These are phyloP conservation scores for Pyrus hybrid DNA, from an alignment of 331 rosid genomes.

Conservation along the genomic window DNA sequence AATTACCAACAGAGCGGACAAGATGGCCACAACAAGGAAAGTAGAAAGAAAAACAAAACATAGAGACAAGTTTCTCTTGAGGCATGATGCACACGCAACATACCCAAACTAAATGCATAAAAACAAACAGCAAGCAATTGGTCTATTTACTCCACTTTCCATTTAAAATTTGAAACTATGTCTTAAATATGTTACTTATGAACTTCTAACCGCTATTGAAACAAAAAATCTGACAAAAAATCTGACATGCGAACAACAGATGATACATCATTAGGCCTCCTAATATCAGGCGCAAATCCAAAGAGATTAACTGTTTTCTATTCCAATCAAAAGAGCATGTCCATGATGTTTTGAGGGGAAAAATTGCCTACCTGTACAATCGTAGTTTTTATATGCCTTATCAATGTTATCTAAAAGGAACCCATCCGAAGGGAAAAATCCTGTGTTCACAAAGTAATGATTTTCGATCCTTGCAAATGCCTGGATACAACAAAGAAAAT, in stretches of 20 bases:
- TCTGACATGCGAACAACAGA: background rate
- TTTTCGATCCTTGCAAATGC: constrained; percentile 66
- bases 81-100: background rate
- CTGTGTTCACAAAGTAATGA: constrained; percentile 75
- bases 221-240: too few species aligned
- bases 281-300: background rate
- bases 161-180: background rate
- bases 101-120: background rate
- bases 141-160: background rate
- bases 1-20: too few species aligned
- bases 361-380: constrained; percentile 71
- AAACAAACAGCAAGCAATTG: background rate
- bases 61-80: too few species aligned
- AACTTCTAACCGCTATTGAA: background rate
- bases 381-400: constrained; percentile 63
- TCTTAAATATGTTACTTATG: background rate
- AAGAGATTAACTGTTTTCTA: background rate
- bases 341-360: background rate
- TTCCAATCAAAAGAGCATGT: background rate
- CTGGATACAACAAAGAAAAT: too few species aligned
- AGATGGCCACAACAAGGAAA: too few species aligned
- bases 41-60: too few species aligned
- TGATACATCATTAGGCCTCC: background rate
- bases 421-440: constrained; percentile 80
- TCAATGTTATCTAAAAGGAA: constrained; percentile 72